Conservation (phyloP, 2,329 filamentous ascomycete species). For the Penicillium sp. region DNA sequence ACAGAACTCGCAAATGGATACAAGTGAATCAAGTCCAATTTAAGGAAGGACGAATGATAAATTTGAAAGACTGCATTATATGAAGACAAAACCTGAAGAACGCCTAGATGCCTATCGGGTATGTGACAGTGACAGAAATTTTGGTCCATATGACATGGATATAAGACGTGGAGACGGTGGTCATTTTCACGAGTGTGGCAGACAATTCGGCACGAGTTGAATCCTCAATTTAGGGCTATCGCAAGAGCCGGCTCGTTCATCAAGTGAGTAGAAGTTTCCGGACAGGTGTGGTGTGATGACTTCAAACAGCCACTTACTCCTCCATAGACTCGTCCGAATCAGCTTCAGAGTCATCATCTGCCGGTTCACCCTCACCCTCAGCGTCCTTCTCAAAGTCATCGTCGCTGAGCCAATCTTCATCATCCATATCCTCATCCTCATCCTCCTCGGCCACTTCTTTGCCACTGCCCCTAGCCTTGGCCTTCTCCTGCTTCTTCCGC, state of each 20-base stretch:
- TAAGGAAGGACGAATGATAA: background rate
- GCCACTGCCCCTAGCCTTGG: conserved; percentile 45
- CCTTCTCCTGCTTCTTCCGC: conserved; percentile 69
- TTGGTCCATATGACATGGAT: conserved; percentile 9
- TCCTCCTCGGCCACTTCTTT: conserved; percentile 49
- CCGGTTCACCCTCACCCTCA: conserved; percentile 39
- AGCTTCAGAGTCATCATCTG: conserved; percentile 38
- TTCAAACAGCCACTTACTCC: conserved; percentile 30
- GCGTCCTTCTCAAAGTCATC: conserved; percentile 49
- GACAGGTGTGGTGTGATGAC: background rate
- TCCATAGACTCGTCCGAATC: conserved; percentile 43
- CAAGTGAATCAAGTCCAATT: background rate
- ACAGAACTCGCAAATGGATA: background rate
- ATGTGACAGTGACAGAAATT: conserved; percentile 14
- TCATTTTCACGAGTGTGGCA: background rate
- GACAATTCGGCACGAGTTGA: background rate
- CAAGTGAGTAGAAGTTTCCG: background rate
- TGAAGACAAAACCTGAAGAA: conserved; percentile 5
- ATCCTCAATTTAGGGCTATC: background rate
- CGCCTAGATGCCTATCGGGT: conserved; percentile 11
- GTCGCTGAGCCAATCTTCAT: conserved; percentile 53
- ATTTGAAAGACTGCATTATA: conserved; percentile 4
- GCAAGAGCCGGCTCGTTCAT: background rate
- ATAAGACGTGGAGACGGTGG: background rate
- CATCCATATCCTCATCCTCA: conserved; percentile 54